Evolutionary conservation across 192 early-diverging fungal genomes (phyloP).

Genomic region (Phlyctochytrium arcticum): DNA sequence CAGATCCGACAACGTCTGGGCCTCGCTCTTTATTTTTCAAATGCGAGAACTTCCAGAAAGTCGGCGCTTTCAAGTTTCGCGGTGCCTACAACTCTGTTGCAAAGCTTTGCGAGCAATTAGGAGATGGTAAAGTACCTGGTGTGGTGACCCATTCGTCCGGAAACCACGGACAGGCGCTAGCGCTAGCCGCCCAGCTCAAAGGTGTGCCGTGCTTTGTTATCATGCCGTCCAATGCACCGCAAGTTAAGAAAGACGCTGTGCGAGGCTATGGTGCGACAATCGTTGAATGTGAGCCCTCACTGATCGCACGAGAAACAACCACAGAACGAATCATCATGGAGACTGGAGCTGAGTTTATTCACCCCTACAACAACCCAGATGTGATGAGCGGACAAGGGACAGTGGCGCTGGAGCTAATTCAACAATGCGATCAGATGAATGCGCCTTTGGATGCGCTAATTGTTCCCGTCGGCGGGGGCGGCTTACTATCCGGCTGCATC

Average conservation of each 20-base stretch:
- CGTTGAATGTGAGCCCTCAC: conserved; percentile 43
- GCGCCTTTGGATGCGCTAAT: conserved; percentile 44
- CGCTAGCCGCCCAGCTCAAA: conserved; percentile 43
- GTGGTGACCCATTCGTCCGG: conserved; percentile 50
- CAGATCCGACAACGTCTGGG: not conserved
- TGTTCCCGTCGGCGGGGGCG: conserved; percentile 54
- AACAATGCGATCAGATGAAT: conserved; percentile 30
- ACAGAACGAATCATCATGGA: conserved; percentile 21
- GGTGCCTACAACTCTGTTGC: conserved; percentile 51
- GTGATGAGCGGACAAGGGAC: conserved; percentile 61
- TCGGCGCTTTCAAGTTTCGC: conserved; percentile 52
- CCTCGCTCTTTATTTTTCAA: conserved; percentile 44
- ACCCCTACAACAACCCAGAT: conserved; percentile 45
- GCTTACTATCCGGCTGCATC: conserved; percentile 47
- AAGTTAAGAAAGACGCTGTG: conserved; percentile 46
- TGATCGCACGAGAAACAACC: conserved; percentile 35
- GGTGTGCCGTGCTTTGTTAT: conserved; percentile 46
- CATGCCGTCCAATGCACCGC: conserved; percentile 46
- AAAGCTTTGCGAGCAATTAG: conserved; percentile 9
- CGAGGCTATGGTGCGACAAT: conserved; percentile 49
- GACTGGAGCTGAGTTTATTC: conserved; percentile 49
- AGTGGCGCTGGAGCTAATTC: conserved; percentile 46
- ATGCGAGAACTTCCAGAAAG: conserved; percentile 50
- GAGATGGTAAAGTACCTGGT: conserved; percentile 3
- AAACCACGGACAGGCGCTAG: conserved; percentile 53